Conservation (phyloP, 2,329 filamentous ascomycete species). For the Fusarium buxicola region DNA sequence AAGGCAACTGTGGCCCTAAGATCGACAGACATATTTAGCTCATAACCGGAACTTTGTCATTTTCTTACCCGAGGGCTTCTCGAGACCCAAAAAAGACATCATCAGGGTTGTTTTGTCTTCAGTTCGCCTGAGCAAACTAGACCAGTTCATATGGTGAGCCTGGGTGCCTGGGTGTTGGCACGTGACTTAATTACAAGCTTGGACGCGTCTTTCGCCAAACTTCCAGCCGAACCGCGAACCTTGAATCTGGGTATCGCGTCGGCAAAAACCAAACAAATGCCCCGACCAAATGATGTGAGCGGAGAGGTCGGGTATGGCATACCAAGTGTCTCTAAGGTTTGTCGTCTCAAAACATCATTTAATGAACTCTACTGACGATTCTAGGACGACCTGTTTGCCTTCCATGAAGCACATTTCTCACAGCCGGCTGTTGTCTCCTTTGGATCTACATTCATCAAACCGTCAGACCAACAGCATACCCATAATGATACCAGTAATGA, state of each 20-base stretch:
- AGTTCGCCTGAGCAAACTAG: slow-evolving; percentile 1
- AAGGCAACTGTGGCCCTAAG: background rate
- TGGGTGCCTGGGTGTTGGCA: slow-evolving; percentile 14
- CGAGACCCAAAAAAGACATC: background rate
- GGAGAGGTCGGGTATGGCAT: slow-evolving; percentile 23
- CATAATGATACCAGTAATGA: slow-evolving; percentile 48
- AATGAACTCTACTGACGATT: slow-evolving; percentile 34
- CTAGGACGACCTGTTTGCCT: slow-evolving; percentile 69
- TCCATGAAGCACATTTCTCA: slow-evolving; percentile 72
- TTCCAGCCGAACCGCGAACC: slow-evolving; percentile 18
- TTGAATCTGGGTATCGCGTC: slow-evolving; percentile 14
- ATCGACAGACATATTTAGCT: no score
- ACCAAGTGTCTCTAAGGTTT: slow-evolving; percentile 46
- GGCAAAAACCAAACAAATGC: slow-evolving; percentile 34
- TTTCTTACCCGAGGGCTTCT: background rate
- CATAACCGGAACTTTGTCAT: background rate
- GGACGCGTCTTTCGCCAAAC: slow-evolving; percentile 30
- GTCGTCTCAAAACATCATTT: slow-evolving; percentile 2
- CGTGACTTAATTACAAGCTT: slow-evolving; percentile 37
- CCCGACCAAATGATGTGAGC: slow-evolving; percentile 30
- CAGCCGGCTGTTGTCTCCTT: slow-evolving; percentile 59
- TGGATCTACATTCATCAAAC: slow-evolving; percentile 57
- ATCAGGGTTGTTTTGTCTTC: background rate
- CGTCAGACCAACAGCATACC: slow-evolving; percentile 42
- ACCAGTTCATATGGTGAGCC: slow-evolving; percentile 11